Evolutionary conservation across 1,284 basidiomycete genomes (phyloP).

Genomic region (Thecaphora thlaspeos): DNA sequence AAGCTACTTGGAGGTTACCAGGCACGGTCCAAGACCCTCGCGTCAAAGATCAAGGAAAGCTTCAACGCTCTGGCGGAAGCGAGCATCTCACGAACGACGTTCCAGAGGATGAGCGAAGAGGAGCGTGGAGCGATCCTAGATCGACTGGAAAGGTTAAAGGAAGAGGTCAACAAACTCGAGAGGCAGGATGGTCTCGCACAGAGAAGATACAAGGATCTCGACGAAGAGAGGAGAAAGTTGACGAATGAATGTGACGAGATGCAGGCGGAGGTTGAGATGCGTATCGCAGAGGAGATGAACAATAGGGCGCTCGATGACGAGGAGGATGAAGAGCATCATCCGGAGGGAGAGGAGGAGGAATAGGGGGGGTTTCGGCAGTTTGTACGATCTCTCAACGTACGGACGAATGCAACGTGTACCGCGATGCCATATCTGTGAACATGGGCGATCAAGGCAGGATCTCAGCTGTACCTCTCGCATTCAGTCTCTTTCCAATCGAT

Average conservation of each 20-base stretch:
- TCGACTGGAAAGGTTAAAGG: constrained; percentile 36
- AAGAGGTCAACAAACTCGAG: constrained; percentile 42
- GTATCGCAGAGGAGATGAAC: constrained; percentile 43
- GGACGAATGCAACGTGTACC: too few species aligned
- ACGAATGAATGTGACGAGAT: constrained; percentile 42
- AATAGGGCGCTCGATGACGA: constrained; percentile 10
- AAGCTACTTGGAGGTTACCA: constrained; percentile 89
- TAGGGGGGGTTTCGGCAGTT: too few species aligned
- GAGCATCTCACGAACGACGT: constrained; percentile 32
- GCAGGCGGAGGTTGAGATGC: constrained; percentile 52
- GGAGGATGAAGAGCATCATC: too few species aligned
- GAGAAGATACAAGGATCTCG: constrained; percentile 29
- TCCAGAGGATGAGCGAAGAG: constrained; percentile 36
- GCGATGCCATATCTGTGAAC: too few species aligned
- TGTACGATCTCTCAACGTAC: too few species aligned
- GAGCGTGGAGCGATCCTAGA: constrained; percentile 44
- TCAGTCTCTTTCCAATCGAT: too few species aligned
- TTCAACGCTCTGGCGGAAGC: constrained; percentile 31
- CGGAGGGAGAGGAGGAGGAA: too few species aligned
- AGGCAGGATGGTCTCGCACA: constrained; percentile 43
- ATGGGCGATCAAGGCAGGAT: too few species aligned
- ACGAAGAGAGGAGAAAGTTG: constrained; percentile 29
- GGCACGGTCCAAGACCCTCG: constrained; percentile 70
- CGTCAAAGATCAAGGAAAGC: constrained; percentile 58
- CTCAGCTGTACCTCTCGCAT: too few species aligned